Evolutionary conservation across 2,329 filamentous ascomycete genomes (phyloP).

Genomic region (Hirsutella thompsonii): DNA sequence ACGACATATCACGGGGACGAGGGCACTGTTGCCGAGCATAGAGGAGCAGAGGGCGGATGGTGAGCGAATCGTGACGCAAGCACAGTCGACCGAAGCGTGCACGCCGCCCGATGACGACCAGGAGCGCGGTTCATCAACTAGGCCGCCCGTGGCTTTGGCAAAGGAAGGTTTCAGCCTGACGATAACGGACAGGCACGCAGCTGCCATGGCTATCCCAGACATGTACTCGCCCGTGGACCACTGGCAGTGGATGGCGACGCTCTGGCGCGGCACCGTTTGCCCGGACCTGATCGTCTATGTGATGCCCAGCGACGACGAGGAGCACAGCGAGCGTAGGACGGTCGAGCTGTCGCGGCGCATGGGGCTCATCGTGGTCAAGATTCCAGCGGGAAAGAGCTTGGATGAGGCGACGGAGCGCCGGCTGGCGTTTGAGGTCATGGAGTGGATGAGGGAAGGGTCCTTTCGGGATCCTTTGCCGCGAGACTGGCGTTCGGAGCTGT

Average conservation of each 20-base stretch:
- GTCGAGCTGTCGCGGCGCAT: slow-evolving; percentile 45
- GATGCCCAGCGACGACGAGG: slow-evolving; percentile 23
- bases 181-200: slow-evolving; percentile 63
- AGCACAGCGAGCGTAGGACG: slow-evolving; percentile 23
- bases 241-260: slow-evolving; percentile 93
- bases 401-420: slow-evolving; percentile 61
- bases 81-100: slow-evolving; percentile 2
- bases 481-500: slow-evolving; percentile 7
- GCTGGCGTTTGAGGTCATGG: slow-evolving; percentile 76
- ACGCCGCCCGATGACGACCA: slow-evolving; percentile 4
- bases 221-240: slow-evolving; percentile 74
- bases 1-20: slow-evolving; percentile 26
- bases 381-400: slow-evolving; percentile 29
- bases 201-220: slow-evolving; percentile 61
- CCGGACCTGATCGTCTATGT: slow-evolving; percentile 70
- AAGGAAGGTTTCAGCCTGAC: slow-evolving; percentile 70
- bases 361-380: slow-evolving; percentile 40
- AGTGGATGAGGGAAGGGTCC: slow-evolving; percentile 52
- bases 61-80: slow-evolving; percentile 1
- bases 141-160: slow-evolving; percentile 60
- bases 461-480: slow-evolving; percentile 19
- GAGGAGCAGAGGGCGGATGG: slow-evolving; percentile 2
- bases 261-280: slow-evolving; percentile 78
- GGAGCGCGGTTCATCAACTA: slow-evolving; percentile 6
- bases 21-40: neutral